Conservation (phyloP, 495 filamentous ascomycete genomes). For the Daldinia loculata region DNA sequence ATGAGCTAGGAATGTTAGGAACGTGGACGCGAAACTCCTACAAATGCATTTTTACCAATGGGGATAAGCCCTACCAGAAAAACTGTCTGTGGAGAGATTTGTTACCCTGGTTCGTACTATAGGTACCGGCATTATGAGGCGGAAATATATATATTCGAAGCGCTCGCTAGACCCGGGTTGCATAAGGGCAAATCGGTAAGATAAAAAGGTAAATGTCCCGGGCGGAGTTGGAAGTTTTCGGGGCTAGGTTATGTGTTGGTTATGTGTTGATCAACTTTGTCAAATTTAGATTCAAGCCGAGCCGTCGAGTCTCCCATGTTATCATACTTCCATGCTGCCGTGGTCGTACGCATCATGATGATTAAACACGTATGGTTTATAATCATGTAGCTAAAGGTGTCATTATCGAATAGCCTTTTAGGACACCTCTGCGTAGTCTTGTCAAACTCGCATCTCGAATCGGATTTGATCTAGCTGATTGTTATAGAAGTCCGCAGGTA, state of each 20-base stretch:
- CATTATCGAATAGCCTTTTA: slow-evolving; percentile 2
- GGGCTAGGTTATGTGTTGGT: not conserved
- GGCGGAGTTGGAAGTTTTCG: not conserved
- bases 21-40: slow-evolving; percentile 20
- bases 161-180: slow-evolving; percentile 10
- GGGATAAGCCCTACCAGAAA: not conserved
- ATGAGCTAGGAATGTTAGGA: slow-evolving; percentile 5
- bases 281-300: not conserved
- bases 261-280: not conserved
- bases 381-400: not conserved
- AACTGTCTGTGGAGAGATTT: not conserved
- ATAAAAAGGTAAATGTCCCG: slow-evolving; percentile 29
- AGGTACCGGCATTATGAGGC: slow-evolving; percentile 11
- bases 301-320: not conserved
- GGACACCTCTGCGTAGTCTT: not conserved
- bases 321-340: not conserved
- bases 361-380: not conserved
- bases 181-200: slow-evolving; percentile 18
- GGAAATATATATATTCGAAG: slow-evolving; percentile 12
- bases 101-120: slow-evolving; percentile 1
- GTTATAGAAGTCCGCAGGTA: slow-evolving; percentile 1
- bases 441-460: slow-evolving; percentile 5
- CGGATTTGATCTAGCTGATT: not conserved
- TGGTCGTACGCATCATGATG: not conserved
- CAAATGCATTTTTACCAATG: slow-evolving; percentile 9